Evolutionary conservation across 768 basidiomycete genomes (phyloP).

Genomic region (Tulasnella calospora): DNA sequence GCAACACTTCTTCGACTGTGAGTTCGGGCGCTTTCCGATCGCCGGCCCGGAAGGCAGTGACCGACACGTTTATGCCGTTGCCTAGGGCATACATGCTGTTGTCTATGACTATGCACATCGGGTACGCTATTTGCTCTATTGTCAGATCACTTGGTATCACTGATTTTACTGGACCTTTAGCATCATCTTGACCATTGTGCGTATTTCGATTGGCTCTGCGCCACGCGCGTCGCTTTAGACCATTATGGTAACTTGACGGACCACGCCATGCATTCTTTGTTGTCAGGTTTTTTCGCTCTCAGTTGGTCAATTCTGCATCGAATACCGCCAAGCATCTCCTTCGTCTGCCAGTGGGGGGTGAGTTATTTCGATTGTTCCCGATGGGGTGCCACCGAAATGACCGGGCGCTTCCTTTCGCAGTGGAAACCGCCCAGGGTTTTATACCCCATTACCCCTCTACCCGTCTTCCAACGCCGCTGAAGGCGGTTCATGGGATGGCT

Average conservation of each 20-base stretch:
- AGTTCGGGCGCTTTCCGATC: background rate
- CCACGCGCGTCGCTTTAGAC: background rate
- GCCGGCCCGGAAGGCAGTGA: background rate
- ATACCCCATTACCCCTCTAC: background rate
- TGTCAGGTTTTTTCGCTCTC: conserved; percentile 11
- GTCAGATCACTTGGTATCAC: background rate
- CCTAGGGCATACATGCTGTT: conserved; percentile 23
- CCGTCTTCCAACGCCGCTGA: background rate
- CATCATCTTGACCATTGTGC: conserved; percentile 7
- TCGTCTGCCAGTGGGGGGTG: background rate
- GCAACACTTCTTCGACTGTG: conserved; percentile 17
- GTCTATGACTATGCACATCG: conserved; percentile 18
- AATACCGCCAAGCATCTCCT: background rate
- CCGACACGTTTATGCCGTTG: background rate
- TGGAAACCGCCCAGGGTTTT: background rate
- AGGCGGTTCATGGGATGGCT: background rate
- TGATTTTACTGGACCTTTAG: background rate
- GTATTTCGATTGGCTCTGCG: background rate
- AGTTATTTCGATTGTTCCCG: background rate
- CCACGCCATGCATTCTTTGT: background rate
- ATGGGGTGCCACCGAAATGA: background rate
- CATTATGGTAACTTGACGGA: background rate
- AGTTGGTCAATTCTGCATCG: conserved; percentile 18
- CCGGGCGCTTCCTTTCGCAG: background rate
- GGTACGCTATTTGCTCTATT: conserved; percentile 6